Evolutionary conservation across 1,284 basidiomycete species (phyloP).

Genomic region (Malassezia vespertilionis): DNA sequence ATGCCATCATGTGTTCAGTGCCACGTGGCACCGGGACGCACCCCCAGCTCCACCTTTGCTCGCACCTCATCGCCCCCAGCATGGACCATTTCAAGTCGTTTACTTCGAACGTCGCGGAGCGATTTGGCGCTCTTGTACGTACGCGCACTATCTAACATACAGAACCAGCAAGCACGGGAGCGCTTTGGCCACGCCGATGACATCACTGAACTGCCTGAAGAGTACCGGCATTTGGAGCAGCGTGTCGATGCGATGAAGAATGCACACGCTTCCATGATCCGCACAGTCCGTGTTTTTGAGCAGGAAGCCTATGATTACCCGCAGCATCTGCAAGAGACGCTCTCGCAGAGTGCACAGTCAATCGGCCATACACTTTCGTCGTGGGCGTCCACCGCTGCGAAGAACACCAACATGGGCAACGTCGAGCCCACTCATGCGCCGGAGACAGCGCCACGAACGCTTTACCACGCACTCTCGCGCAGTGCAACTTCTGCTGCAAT

Average conservation of each 20-base stretch:
- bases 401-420: conserved; percentile 55
- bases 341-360: conserved; percentile 51
- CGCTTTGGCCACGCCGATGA: conserved; percentile 79
- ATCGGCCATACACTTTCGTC: conserved; percentile 66
- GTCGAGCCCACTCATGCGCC: conserved; percentile 54
- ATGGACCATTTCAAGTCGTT: conserved; percentile 63
- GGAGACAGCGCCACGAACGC: conserved; percentile 60
- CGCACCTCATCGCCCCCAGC: conserved; percentile 48
- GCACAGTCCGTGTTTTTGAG: conserved; percentile 49
- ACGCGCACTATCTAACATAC: conserved; percentile 50
- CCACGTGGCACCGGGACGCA: conserved; percentile 1
- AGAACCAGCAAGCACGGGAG: conserved; percentile 59
- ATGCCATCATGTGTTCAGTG: no score
- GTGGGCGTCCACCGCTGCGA: conserved; percentile 83
- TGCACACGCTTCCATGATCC: conserved; percentile 65
- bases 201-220: conserved; percentile 69
- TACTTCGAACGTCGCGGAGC: conserved; percentile 54
- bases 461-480: conserved; percentile 81
- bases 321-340: conserved; percentile 51
- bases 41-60: conserved; percentile 20
- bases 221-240: conserved; percentile 89
- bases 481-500: conserved; percentile 64
- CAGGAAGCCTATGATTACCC: conserved; percentile 45
- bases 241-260: conserved; percentile 81
- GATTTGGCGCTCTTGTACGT: conserved; percentile 60